Base-by-base conservation (phyloP, 1,284 basidiomycete species). In the Coriolopsis trogii region DNA sequence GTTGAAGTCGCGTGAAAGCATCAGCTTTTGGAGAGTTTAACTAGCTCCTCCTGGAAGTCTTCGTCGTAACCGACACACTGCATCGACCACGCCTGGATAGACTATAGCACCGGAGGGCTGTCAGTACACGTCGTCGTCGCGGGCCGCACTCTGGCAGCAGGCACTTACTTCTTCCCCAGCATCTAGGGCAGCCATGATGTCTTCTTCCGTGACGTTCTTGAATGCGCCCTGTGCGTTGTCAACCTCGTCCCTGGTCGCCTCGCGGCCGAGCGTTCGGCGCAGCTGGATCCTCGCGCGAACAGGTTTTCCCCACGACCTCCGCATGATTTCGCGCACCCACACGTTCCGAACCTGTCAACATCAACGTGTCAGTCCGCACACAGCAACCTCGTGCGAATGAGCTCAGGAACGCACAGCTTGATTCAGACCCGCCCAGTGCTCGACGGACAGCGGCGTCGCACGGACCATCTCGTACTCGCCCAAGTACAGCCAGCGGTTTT, bases 401-500 rank as follows among this genome's bases (percentile, higher is more conserved):
- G 13, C 13, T 33, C 9, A 33, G 31, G 7, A 33, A 18, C 40
- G 5, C 10, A 53, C 55, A 36, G 50, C 51, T 13, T 47, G 16
- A 2, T 51, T 48, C 4, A 43, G 23, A 1, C 18, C 44, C 6
- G 45, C 30, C 70, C 71, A 75, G 54, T 74, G 72, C 29, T 66
- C 60, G 31, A 51, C 56, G 0, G 65, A 69, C 18, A 75, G 57
- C 7, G 66, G 60, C 13, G 46, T 21, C 4, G 61, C 50, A 0
- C 49, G 29, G 4, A 34, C 51, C 7, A 69, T 26, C 21, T 61
- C 53, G 31, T 74, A 75, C 51, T 67, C 60, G 3, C 73, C 73
- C 39, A 70, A 54, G 43, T 72, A 73, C 41, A 70, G 65, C 70
- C 71, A 74, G 8, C 49, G 33, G 3, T 55, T 62, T 0, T 41